These are phyloP conservation scores for Entomophthora muscae DNA, from an alignment of 371 early-diverging fungal genomes.

Conservation along the genomic window DNA sequence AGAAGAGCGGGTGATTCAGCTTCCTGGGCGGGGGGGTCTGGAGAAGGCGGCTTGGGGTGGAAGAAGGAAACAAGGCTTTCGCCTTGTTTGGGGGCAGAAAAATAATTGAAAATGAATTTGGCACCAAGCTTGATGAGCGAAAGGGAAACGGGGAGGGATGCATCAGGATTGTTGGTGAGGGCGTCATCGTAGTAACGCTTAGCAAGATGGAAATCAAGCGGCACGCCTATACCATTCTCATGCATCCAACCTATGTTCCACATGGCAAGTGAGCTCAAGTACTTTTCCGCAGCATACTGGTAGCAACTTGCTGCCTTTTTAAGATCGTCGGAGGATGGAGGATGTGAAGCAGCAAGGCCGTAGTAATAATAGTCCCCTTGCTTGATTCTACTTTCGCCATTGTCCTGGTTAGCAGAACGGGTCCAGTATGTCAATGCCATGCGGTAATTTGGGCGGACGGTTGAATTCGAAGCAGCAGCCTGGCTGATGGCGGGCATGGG, in stretches of 20 bases:
- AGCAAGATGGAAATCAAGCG: constrained; percentile 78
- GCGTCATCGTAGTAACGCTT: constrained; percentile 79
- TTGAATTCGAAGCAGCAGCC: constrained; percentile 3
- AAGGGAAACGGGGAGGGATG: constrained; percentile 61
- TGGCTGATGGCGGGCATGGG: constrained; percentile 11
- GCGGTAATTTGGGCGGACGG: constrained; percentile 13
- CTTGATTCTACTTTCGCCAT: constrained; percentile 73
- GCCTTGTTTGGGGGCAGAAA: constrained; percentile 32
- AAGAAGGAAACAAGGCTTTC: constrained; percentile 16
- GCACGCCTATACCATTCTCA: constrained; percentile 84
- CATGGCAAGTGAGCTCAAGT: constrained; percentile 68
- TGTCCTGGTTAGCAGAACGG: constrained; percentile 87
- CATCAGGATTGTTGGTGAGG: constrained; percentile 51
- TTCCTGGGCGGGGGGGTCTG: constrained; percentile 13
- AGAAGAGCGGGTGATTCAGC: constrained; percentile 7
- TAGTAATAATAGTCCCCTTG: constrained; percentile 86
- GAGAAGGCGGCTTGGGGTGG: constrained; percentile 13
- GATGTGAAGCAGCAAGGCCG: constrained; percentile 53
- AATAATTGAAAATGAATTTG: constrained; percentile 47
- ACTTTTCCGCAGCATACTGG: constrained; percentile 61
- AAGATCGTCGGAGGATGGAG: constrained; percentile 19
- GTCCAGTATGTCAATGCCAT: constrained; percentile 77
- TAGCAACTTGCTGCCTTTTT: constrained; percentile 76
- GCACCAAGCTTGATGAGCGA: constrained; percentile 50
- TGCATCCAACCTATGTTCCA: constrained; percentile 96